Conservation (phyloP, 1,139 yeast species). For the Taphrina deformans region DNA sequence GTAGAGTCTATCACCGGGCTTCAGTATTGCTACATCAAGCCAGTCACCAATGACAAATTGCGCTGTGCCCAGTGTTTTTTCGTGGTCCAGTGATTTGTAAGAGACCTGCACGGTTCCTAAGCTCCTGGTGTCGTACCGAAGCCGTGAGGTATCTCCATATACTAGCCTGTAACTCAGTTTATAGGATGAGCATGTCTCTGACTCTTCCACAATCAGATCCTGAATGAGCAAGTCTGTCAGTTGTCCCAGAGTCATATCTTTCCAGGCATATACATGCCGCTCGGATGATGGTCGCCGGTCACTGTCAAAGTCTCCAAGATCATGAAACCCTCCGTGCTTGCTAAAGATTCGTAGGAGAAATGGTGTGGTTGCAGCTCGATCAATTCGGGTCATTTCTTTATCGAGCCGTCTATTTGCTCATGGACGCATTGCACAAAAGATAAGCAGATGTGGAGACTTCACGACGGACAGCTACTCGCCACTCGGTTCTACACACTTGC, state of each 20-base stretch:
- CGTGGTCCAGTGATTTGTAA: not conserved
- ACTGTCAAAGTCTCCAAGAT: conserved; percentile 4
- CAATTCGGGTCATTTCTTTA: not conserved
- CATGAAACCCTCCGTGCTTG: conserved; percentile 21
- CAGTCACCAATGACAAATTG: conserved; percentile 21
- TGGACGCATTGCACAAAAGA: no score
- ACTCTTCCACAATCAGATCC: not conserved
- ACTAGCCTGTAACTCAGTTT: conserved; percentile 1
- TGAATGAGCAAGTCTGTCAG: conserved; percentile 11
- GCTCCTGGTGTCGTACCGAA: not conserved
- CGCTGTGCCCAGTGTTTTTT: conserved; percentile 8
- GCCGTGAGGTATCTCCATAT: conserved; percentile 1
- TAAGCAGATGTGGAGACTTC: no score
- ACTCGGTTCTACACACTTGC: no score
- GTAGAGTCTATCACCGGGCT: conserved; percentile 10
- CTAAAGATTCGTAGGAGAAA: conserved; percentile 18
- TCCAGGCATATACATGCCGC: conserved; percentile 10
- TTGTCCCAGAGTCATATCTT: conserved; percentile 13
- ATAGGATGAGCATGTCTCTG: not conserved
- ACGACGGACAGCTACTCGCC: no score
- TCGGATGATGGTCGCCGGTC: conserved; percentile 1
- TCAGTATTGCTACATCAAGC: conserved; percentile 21
- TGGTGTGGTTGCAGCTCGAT: conserved; percentile 14
- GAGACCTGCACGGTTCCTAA: conserved; percentile 8
- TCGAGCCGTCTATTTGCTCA: no score